Conservation (phyloP, 345 rosid species). For the Microthlaspi erraticum region DNA sequence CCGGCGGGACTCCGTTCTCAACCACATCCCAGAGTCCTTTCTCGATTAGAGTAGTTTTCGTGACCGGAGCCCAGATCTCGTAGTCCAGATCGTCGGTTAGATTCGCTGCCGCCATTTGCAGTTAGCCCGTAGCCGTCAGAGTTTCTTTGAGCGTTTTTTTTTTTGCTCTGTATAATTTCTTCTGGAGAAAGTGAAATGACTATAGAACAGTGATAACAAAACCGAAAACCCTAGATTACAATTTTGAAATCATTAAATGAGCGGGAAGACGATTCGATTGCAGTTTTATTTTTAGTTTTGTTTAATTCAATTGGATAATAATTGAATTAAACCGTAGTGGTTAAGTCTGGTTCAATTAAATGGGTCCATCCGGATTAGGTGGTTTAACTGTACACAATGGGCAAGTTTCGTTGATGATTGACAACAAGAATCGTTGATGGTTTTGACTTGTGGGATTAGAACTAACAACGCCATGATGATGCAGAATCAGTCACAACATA, state of each 20-base stretch:
- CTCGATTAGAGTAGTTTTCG: not conserved
- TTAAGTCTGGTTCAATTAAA: no score
- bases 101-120: constrained; percentile 5
- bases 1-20: constrained; percentile 9
- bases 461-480: no score
- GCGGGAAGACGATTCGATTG: not conserved
- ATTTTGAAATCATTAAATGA: not conserved
- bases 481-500: no score
- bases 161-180: not conserved
- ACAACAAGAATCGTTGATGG: no score
- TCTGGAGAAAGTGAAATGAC: constrained; percentile 5
- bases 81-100: constrained; percentile 7
- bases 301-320: not conserved
- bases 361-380: no score
- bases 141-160: not conserved
- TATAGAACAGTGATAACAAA: not conserved
- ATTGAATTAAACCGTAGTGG: no score
- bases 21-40: constrained; percentile 31
- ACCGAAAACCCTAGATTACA: not conserved
- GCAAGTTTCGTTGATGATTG: no score
- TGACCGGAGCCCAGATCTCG: not conserved
- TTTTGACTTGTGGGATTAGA: no score
- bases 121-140: constrained; percentile 1
- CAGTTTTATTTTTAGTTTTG: not conserved
- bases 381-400: no score